Evolutionary conservation across 257 asterid genomes (phyloP).

Genomic region (Solanum virginianum): DNA sequence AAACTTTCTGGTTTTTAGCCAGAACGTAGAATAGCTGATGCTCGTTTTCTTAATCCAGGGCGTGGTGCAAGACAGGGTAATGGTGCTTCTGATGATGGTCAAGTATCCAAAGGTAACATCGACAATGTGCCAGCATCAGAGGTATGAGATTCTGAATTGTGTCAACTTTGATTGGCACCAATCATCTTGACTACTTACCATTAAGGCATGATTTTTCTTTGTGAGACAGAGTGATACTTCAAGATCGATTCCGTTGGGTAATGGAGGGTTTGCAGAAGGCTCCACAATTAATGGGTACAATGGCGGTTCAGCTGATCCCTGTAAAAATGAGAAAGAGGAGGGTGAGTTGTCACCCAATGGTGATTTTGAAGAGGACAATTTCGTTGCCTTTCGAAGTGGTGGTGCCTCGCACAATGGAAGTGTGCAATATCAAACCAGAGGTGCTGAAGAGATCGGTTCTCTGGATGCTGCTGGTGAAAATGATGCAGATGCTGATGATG

Average conservation of each 20-base stretch:
- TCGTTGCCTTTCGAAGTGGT: conserved; percentile 45
- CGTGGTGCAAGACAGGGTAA: conserved; percentile 29
- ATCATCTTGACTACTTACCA: background rate
- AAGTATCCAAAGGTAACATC: conserved; percentile 29
- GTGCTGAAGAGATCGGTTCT: conserved; percentile 29
- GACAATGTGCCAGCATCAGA: conserved; percentile 38
- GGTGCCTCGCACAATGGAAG: conserved; percentile 28
- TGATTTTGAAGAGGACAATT: conserved; percentile 74
- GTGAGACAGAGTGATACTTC: conserved; percentile 34
- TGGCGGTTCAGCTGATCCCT: conserved; percentile 41
- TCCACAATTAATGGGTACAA: conserved; percentile 29
- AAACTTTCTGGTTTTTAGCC: background rate
- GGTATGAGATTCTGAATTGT: conserved; percentile 28
- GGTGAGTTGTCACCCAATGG: conserved; percentile 79
- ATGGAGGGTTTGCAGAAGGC: conserved; percentile 45
- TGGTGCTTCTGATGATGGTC: conserved; percentile 32
- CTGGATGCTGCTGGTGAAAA: conserved; percentile 63
- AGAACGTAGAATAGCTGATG: background rate
- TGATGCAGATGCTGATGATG: conserved; percentile 78
- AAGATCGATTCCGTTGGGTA: conserved; percentile 24
- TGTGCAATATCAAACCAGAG: conserved; percentile 35
- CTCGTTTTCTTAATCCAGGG: conserved; percentile 29
- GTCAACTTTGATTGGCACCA: background rate
- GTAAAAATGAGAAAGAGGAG: conserved; percentile 87
- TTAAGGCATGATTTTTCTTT: background rate